phyloP scores from a whole-genome alignment of 225 moss, liverwort and hornwort species.

The Marchantia polymorpha region DNA sequence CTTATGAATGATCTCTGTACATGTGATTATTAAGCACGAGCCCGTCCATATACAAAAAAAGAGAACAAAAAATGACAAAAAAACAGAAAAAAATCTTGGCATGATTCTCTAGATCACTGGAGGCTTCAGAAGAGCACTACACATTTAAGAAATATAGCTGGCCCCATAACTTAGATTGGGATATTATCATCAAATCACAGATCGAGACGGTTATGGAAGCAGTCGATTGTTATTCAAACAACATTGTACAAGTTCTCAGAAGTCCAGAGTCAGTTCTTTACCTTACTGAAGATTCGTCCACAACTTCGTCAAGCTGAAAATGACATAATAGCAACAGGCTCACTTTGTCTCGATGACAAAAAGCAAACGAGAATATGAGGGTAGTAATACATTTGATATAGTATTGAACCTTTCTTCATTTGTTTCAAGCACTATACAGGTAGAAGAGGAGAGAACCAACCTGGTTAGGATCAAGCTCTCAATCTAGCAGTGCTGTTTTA shows the following conservation, averaged over 20 bases:
- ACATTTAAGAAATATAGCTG: too few species aligned
- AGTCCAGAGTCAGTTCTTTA: conserved; percentile 2
- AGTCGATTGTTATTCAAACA: too few species aligned
- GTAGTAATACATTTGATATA: background rate
- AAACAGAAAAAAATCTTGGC: too few species aligned
- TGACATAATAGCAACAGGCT: conserved; percentile 86
- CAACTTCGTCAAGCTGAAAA: conserved; percentile 70
- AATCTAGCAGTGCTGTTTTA: conserved; percentile 64
- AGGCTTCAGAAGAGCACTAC: too few species aligned
- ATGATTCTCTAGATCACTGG: too few species aligned
- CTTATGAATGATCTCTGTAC: too few species aligned
- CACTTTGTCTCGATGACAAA: conserved; percentile 66
- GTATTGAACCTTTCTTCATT: background rate
- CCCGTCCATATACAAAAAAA: too few species aligned
- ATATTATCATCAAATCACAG: too few species aligned
- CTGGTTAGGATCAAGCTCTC: conserved; percentile 57
- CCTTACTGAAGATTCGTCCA: conserved; percentile 48
- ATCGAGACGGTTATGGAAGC: too few species aligned
- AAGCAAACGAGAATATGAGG: background rate
- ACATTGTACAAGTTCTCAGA: background rate
- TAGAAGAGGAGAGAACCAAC: conserved; percentile 29
- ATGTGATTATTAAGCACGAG: too few species aligned
- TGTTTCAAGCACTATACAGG: background rate
- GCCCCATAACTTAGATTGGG: too few species aligned
- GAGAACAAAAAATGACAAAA: too few species aligned